Evolutionary conservation across 495 filamentous ascomycete species (phyloP).

Genomic region (Lepraria neglecta): DNA sequence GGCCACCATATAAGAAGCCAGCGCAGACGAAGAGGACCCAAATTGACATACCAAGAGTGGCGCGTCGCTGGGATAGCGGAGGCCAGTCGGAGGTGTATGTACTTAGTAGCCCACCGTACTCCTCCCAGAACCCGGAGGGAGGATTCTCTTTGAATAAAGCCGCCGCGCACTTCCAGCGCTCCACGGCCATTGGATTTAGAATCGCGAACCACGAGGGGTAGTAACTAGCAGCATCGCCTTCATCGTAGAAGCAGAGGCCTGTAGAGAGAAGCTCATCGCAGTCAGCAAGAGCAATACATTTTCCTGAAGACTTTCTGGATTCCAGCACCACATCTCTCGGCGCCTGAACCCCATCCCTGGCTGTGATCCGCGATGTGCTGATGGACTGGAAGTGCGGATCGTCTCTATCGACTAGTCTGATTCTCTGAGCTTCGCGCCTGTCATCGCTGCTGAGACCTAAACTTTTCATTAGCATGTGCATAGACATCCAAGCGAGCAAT

Average conservation of each 20-base stretch:
- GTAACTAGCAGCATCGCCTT: background rate
- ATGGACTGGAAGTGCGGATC: background rate
- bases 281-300: background rate
- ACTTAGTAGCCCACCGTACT: background rate
- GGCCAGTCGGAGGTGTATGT: background rate
- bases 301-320: background rate
- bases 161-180: constrained; percentile 1
- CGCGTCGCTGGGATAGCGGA: background rate
- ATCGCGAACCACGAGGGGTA: background rate
- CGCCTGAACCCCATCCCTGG: background rate
- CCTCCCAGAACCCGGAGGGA: background rate
- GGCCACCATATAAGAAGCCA: background rate
- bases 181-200: background rate
- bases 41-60: background rate
- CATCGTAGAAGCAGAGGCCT: background rate
- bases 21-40: background rate
- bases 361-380: background rate
- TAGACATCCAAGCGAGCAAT: background rate
- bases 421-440: background rate
- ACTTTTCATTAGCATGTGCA: background rate
- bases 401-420: background rate
- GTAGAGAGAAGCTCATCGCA: background rate
- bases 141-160: background rate
- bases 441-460: background rate
- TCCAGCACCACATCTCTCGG: background rate